Conservation (phyloP, 768 basidiomycete species). For the Wakefieldia striispora region DNA sequence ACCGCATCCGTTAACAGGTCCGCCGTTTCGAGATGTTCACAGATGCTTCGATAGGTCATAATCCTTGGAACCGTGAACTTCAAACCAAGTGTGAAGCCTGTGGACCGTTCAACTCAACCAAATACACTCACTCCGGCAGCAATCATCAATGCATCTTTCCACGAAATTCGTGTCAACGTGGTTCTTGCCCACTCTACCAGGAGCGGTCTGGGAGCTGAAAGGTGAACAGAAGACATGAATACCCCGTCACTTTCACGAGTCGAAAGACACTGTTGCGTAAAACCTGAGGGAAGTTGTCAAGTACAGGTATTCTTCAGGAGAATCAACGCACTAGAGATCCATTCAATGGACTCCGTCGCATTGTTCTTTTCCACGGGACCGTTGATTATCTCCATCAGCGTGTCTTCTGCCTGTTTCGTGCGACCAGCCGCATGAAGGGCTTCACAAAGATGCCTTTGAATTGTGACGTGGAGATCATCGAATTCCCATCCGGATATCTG, state of each 20-base stretch:
- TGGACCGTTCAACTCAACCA: too few species aligned
- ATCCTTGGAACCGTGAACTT: background rate
- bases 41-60: background rate
- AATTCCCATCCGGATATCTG: background rate
- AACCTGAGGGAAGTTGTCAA: background rate
- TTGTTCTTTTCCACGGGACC: background rate
- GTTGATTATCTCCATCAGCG: background rate
- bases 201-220: background rate
- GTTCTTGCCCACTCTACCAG: background rate
- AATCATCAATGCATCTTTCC: background rate
- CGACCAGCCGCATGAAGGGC: background rate
- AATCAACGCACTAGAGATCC: background rate
- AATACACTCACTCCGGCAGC: background rate
- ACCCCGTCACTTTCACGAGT: background rate
- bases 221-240: too few species aligned
- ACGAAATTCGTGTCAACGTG: background rate
- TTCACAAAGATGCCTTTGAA: constrained; percentile 3
- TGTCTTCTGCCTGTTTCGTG: background rate
- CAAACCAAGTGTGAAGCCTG: background rate
- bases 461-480: background rate
- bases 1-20: background rate
- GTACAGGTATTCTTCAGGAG: too few species aligned
- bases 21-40: background rate
- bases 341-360: background rate
- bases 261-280: background rate